Base-by-base conservation (phyloP, 768 basidiomycete species). In the Tephrocybe sp. region DNA sequence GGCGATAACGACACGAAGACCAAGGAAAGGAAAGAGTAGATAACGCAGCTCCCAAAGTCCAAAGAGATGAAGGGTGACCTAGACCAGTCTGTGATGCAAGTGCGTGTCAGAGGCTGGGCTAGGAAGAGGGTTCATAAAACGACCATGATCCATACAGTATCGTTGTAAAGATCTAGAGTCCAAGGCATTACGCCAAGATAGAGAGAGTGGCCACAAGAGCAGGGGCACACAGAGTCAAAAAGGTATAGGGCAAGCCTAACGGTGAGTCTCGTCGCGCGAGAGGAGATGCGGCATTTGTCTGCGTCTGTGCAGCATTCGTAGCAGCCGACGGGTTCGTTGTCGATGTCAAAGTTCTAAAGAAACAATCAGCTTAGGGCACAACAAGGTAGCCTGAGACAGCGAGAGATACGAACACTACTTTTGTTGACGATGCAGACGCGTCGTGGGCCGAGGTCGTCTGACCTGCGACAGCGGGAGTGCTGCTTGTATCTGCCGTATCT, bases 211-310 rank as follows among this genome's bases (percentile, higher is more conserved):
- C 41, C 12, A 51, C 12, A 15, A 54, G 25, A 24, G 50, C 49
- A 6, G 56, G 46, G 23, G 37, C 20, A 26, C 36, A 54, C 24
- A 54, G 3, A 10, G 56, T 38, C 14, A 53, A 15, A 4, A 25
- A 11, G 28, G 24, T 15, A 9, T 21, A 38, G 39, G 48, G 21
- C 7, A 38, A 18, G 20, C 10, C 17, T 32, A 47, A 34, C 17
- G 45, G 25, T 20, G 32, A 15, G 34, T 40, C 33, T n/a, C 12
- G 28, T 7, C 20, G 37, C 20, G 23, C 21, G 0, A 44, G 39
- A 23, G 49, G 14, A 12, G 48, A 33, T 6, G 51, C 56, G 9
- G 56, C 50, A 18, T 58, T 54, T 6, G 53, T 41, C 28, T 44
- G 45, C 28, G 42, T 10, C 18, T 51, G 28, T 4, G 11, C 23